Base-by-base conservation (phyloP, 2,329 filamentous ascomycete genomes). In the Fusarium buxicola region DNA sequence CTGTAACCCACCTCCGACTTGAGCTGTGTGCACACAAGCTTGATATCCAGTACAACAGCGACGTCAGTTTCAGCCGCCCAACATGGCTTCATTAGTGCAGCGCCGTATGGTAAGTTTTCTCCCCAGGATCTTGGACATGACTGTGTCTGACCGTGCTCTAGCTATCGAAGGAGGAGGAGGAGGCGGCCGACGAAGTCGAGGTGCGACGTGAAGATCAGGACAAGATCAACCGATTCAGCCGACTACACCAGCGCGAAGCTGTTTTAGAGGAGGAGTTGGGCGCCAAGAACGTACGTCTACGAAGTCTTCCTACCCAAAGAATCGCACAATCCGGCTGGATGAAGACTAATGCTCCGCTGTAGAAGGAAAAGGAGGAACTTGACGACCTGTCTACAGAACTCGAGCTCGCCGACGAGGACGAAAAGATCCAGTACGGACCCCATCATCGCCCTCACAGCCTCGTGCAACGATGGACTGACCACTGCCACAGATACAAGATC, bases 291-390 rank as follows among this genome's bases (percentile, higher is more conserved):
- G 94, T 94, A 76, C 60, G 87, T 77, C n/a, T n/a, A 6, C 21
- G 7, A n/a, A 5, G 8, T 1, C 3, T 1, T 8, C 4, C 16
- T 25, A 3, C 21, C 5, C 11, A 12, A 5, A 18, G 28, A 6
- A 12, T 10, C 9, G 5, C 8, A 9, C 2, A 46, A 18, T 5
- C 8, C 16, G 15, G 24, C 5, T 16, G 40, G 30, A 28, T 11
- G 46, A 51, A 62, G 31, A 61, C 73, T 71, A 50, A 72, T 72
- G 59, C 50, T 41, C 53, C 39, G 12, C 13, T 66, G 51, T 73
- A 98, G 94, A 98, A 98, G 82, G 94, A 98, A 77, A 98, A 97
- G 80, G 95, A 99, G 78, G 95, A 98, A 74, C 86, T 98, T 4
- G 94, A 98, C 75, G 95, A 99, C 76, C 86, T 99, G 51, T 90